Base-by-base conservation (phyloP, 2,329 filamentous ascomycete genomes). In the Pseudogymnoascus sp. region DNA sequence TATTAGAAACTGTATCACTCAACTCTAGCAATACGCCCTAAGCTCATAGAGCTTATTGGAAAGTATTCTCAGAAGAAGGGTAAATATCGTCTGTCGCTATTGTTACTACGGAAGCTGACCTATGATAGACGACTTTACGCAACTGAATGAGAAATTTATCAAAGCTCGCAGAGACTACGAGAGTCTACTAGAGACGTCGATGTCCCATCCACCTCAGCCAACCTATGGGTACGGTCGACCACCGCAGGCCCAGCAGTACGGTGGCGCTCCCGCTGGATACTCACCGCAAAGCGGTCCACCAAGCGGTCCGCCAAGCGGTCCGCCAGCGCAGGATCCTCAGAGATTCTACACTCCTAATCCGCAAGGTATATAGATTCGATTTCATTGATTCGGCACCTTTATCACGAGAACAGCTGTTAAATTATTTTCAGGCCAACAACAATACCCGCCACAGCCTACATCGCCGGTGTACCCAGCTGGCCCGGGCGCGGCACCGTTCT, bases 1-100 rank as follows among this genome's bases (percentile, higher is more conserved):
- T 18, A 7, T 2, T 66, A 84, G 81, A 87, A 86, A 82, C 81
- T 80, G 67, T 99, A 99, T 70, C 92, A 99, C 71, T 90, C 92
- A 64, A 97, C 94, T 0, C 75, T 97, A 64, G 89, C 92, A 3
- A 99, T 99, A 68, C 83, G 94, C 30, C 94, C 94, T 10, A 99
- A 99, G 76, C 77, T 99, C 63, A 97, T 99, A 71, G 95, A 97
- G 76, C 77, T 99, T 57, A 99, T 99, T 71, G 94, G 95, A 63
- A 97, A 97, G 73, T 99, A 99, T 71, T 97, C 94, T 8, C 94
- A 99, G 72, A 97, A 96, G 82, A 99, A 99, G 76, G 92, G 91
- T 92, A 76, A 66, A 71, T 61, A 26, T 8, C 26, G 34, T 3
- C 12, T 13, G 12, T 15, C 1, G 1, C 13, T 10, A 19, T 48